Conservation (phyloP, 192 early-diverging fungal genomes). For the Rhizophagus prolifer region DNA sequence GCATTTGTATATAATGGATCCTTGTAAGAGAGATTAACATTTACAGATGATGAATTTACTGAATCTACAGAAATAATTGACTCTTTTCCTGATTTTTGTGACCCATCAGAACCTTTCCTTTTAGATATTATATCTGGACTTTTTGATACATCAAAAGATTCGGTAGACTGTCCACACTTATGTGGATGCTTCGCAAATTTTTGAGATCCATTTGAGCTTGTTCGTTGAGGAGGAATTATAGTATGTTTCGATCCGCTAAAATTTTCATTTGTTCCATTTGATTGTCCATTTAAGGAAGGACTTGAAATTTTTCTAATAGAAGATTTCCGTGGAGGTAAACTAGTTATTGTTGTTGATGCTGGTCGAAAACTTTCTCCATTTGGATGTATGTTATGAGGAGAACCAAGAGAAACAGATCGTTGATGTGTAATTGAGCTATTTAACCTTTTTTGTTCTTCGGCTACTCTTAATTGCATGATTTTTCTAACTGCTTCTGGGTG, state of each 20-base stretch:
- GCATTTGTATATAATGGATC: not conserved
- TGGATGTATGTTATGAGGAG: not conserved
- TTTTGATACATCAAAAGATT: not conserved
- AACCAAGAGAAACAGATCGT: slow-evolving; percentile 18
- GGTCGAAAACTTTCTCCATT: not conserved
- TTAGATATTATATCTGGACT: not conserved
- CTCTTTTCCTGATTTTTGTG: slow-evolving; percentile 10
- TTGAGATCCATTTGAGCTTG: slow-evolving; percentile 7
- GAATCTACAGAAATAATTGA: slow-evolving; percentile 1
- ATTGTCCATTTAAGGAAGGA: not conserved
- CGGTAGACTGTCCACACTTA: not conserved
- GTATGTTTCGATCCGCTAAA: not conserved
- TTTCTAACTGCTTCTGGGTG: slow-evolving; percentile 48
- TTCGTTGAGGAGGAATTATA: not conserved
- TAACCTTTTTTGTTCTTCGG: slow-evolving; percentile 44
- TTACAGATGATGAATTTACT: not conserved
- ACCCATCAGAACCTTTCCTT: slow-evolving; percentile 3
- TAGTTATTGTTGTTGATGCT: not conserved
- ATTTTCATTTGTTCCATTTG: not conserved
- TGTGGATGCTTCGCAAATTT: not conserved
- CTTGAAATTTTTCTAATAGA: slow-evolving; percentile 1
- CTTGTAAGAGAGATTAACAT: not conserved
- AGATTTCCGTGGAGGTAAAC: not conserved
- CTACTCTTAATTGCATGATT: slow-evolving; percentile 49
- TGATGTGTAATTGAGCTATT: slow-evolving; percentile 22